Percentiles rank a stretch among this genome's conserved stretches.
Conservation (phyloP, 2,329 filamentous ascomycete species). For the Microsporum audouinii region DNA sequence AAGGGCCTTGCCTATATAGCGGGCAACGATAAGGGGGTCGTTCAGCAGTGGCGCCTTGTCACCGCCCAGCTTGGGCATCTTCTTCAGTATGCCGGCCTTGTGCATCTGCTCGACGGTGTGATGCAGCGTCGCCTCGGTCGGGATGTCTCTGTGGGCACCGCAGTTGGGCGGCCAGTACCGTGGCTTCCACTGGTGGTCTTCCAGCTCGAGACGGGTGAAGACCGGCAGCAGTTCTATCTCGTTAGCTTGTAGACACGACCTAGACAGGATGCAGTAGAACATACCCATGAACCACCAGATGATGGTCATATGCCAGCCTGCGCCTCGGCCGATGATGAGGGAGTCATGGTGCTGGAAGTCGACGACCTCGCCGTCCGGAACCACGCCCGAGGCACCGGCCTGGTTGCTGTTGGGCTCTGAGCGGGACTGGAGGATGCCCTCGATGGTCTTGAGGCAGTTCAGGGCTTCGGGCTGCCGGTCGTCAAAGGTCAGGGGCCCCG, state of each 20-base stretch:
- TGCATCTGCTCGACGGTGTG: slow-evolving; percentile 21
- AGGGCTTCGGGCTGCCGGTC: slow-evolving; percentile 11
- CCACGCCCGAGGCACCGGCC: background rate
- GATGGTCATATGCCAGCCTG: slow-evolving; percentile 19
- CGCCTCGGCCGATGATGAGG: slow-evolving; percentile 23
- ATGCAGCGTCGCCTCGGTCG: slow-evolving; percentile 23
- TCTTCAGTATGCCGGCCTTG: slow-evolving; percentile 17
- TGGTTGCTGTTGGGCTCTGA: background rate
- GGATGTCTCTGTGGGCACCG: slow-evolving; percentile 26
- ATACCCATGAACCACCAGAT: slow-evolving; percentile 27
- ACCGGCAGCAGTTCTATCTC: slow-evolving; percentile 26
- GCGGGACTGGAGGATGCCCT: slow-evolving; percentile 9
- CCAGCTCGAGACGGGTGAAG: slow-evolving; percentile 28
- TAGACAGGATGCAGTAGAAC: background rate
- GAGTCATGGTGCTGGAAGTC: slow-evolving; percentile 22
- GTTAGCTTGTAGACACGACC: background rate
- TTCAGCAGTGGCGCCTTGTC: slow-evolving; percentile 14
- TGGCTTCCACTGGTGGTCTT: slow-evolving; percentile 26
- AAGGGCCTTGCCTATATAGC: slow-evolving; percentile 5
- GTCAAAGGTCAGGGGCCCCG: slow-evolving; percentile 18
- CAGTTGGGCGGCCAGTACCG: slow-evolving; percentile 27
- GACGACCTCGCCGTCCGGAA: background rate
- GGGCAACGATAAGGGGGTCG: slow-evolving; percentile 11
- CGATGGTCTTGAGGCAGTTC: background rate
- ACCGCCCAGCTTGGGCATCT: slow-evolving; percentile 16